These are phyloP conservation scores for Fragaria iinumae DNA, from an alignment of 306 rosid species.

Conservation along the genomic window DNA sequence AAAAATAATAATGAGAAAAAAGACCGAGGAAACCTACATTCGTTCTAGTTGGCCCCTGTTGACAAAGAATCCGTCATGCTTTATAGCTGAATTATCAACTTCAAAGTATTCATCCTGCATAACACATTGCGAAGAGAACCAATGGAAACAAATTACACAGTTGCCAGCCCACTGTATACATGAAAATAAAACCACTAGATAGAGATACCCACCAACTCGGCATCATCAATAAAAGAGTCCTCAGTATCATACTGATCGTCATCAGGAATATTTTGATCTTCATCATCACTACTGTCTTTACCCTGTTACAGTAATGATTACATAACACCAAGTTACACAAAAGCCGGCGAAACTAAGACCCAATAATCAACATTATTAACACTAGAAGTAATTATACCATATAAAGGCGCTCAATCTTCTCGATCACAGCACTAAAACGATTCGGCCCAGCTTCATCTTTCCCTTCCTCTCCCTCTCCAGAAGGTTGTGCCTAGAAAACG, in stretches of 20 bases:
- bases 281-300: conserved; percentile 94
- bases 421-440: conserved; percentile 96
- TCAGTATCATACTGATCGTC: conserved; percentile 98
- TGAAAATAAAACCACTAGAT: background rate
- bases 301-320: conserved; percentile 46
- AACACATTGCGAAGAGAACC: conserved; percentile 14
- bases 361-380: background rate
- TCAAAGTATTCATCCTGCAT: conserved; percentile 97
- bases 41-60: conserved; percentile 92
- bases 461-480: conserved; percentile 45
- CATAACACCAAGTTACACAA: conserved; percentile 9
- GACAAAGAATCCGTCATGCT: conserved; percentile 94
- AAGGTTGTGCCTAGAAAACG: conserved; percentile 52
- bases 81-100: conserved; percentile 89
- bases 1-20: background rate
- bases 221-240: conserved; percentile 96
- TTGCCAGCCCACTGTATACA: conserved; percentile 24
- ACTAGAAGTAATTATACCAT: conserved; percentile 46
- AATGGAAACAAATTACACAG: conserved; percentile 18
- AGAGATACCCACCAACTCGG: conserved; percentile 77
- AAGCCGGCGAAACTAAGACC: background rate
- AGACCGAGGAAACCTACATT: conserved; percentile 52
- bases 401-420: conserved; percentile 95
- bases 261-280: conserved; percentile 71
- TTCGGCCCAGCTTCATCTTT: conserved; percentile 66